These are phyloP conservation scores for Cordyceps tenuipes DNA, from an alignment of 2,329 filamentous ascomycete genomes.

Conservation along the genomic window DNA sequence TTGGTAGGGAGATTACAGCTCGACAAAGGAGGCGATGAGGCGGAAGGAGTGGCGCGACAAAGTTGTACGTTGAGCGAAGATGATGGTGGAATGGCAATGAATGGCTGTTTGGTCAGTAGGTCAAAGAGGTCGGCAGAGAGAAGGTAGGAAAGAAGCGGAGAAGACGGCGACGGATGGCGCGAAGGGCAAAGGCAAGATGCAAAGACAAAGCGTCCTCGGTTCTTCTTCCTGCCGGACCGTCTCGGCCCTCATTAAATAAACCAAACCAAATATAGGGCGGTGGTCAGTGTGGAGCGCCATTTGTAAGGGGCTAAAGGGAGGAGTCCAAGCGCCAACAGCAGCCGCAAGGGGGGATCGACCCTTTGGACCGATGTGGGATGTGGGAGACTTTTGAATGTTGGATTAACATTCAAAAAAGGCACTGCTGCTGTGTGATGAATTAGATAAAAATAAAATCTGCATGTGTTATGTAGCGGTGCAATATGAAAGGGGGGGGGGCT, in stretches of 20 bases:
- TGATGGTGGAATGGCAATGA: not conserved
- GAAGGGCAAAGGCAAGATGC: slow-evolving; percentile 2
- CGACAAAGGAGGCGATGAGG: not conserved
- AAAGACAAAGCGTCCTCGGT: slow-evolving; percentile 4
- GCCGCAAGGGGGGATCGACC: not conserved
- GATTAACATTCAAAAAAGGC: not conserved
- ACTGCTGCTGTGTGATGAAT: too few relatives aligned
- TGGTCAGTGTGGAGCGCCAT: slow-evolving; percentile 16
- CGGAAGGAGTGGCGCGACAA: not conserved
- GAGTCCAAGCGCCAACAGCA: slow-evolving; percentile 8
- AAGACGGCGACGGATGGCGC: not conserved
- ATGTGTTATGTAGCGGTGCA: not conserved
- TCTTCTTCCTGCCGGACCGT: not conserved
- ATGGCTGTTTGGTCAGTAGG: not conserved
- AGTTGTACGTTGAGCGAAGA: not conserved
- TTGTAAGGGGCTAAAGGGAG: not conserved
- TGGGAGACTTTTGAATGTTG: not conserved
- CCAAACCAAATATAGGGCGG: not conserved
- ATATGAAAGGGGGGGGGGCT: not conserved
- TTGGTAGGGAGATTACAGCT: not conserved
- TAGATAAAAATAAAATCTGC: not conserved
- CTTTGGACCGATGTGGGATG: too few relatives aligned
- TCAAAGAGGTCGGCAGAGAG: not conserved
- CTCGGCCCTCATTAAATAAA: not conserved
- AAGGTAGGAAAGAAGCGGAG: not conserved